Evolutionary conservation across 805 yeast species (phyloP).

Genomic region (Myxozyma neotropica): DNA sequence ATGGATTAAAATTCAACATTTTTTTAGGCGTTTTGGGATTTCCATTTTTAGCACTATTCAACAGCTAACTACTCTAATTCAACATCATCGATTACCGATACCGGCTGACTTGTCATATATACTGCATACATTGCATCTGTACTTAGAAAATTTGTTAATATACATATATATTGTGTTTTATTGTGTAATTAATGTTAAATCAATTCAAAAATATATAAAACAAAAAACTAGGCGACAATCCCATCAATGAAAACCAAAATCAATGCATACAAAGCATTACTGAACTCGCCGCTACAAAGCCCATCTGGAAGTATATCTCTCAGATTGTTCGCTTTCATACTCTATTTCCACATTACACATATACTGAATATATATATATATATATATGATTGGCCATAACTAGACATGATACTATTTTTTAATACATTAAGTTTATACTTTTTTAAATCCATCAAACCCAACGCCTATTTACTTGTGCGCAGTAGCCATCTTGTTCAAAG

Average conservation of each 20-base stretch:
- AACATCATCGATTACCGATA: background rate
- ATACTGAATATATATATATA: background rate
- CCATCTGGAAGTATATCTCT: background rate
- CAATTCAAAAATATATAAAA: background rate
- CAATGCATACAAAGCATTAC: background rate
- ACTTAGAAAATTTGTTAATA: background rate
- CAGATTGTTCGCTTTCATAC: background rate
- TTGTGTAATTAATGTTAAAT: no score
- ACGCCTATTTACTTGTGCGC: constrained; percentile 15
- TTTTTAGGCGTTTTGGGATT: constrained; percentile 1
- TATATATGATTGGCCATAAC: background rate
- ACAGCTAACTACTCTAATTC: background rate
- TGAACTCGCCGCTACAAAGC: background rate
- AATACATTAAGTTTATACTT: background rate
- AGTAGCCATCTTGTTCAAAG: constrained; percentile 89
- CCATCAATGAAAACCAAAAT: background rate
- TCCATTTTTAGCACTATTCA: background rate
- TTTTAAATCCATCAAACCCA: constrained; percentile 8
- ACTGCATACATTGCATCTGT: no score
- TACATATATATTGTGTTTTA: no score
- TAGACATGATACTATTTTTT: constrained; percentile 7
- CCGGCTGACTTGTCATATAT: background rate
- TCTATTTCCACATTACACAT: constrained; percentile 5
- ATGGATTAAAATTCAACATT: constrained; percentile 3
- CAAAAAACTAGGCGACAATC: no score